A percentile compares a stretch with the other conserved stretches of the same genome.
These are phyloP conservation scores for Hydnum rufescens DNA, from an alignment of 768 basidiomycete species.

Conservation along the genomic window DNA sequence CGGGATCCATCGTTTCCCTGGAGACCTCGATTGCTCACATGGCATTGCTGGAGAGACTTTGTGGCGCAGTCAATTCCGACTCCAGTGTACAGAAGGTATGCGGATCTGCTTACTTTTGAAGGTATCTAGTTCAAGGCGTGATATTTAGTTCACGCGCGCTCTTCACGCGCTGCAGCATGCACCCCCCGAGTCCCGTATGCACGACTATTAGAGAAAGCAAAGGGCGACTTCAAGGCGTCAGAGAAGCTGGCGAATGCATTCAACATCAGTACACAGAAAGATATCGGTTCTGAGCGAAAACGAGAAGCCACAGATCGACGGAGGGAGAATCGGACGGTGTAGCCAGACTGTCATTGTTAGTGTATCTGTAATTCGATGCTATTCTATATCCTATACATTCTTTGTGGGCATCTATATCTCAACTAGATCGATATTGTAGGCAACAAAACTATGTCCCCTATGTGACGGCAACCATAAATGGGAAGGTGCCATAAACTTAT, in stretches of 20 bases:
- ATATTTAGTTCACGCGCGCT: conserved; percentile 35
- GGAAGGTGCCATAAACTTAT: too few relatives aligned
- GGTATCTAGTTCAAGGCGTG: background rate
- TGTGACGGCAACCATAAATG: too few relatives aligned
- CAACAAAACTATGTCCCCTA: background rate
- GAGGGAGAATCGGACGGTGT: background rate
- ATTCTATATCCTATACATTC: background rate
- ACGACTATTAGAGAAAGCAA: conserved; percentile 34
- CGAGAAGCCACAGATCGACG: background rate
- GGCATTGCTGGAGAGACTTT: conserved; percentile 30
- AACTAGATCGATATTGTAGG: background rate
- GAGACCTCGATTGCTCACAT: conserved; percentile 30
- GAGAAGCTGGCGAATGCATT: conserved; percentile 42
- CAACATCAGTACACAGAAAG: conserved; percentile 16
- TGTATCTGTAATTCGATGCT: too few relatives aligned
- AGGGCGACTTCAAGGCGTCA: conserved; percentile 42
- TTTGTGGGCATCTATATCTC: background rate
- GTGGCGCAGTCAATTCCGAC: conserved; percentile 28
- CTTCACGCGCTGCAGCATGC: conserved; percentile 32
- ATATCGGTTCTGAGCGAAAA: background rate
- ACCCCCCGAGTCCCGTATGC: conserved; percentile 27
- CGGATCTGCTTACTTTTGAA: background rate
- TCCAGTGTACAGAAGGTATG: conserved; percentile 31
- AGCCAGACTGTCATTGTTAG: too few relatives aligned
- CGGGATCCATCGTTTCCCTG: conserved; percentile 32